Percentiles rank a stretch among this genome's conserved stretches.
Conservation (phyloP, 345 rosid genomes). For the Hevea brasiliensis region DNA sequence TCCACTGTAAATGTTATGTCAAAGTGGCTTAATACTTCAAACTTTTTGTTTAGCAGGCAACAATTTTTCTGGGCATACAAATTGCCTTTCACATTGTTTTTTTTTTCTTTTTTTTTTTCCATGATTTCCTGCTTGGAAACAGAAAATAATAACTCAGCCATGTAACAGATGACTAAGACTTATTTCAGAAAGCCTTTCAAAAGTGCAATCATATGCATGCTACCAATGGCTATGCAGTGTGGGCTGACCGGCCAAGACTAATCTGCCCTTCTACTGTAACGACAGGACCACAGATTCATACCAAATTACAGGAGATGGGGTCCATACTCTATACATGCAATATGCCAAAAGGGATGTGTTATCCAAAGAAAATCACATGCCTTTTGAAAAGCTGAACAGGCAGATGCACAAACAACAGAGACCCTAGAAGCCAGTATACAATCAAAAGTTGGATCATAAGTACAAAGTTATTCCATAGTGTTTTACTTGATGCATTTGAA, state of each 20-base stretch:
- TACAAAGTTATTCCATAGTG: neutral
- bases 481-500: neutral
- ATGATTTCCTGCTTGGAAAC: neutral
- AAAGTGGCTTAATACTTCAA: neutral
- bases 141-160: too few species aligned
- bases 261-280: neutral
- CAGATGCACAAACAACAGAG: neutral
- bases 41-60: neutral
- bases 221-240: neutral
- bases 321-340: neutral
- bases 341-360: neutral
- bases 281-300: neutral
- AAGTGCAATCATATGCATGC: neutral
- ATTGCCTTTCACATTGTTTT: neutral
- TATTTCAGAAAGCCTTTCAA: neutral
- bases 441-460: neutral
- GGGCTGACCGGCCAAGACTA: neutral
- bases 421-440: neutral
- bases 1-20: neutral
- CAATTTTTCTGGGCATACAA: neutral
- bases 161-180: neutral
- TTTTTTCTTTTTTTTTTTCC: too few species aligned
- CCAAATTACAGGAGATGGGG: neutral
- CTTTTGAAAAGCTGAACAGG: neutral
- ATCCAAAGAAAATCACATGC: neutral